Conservation (phyloP, 179 eudicot species). For the Corrigiola litoralis region DNA sequence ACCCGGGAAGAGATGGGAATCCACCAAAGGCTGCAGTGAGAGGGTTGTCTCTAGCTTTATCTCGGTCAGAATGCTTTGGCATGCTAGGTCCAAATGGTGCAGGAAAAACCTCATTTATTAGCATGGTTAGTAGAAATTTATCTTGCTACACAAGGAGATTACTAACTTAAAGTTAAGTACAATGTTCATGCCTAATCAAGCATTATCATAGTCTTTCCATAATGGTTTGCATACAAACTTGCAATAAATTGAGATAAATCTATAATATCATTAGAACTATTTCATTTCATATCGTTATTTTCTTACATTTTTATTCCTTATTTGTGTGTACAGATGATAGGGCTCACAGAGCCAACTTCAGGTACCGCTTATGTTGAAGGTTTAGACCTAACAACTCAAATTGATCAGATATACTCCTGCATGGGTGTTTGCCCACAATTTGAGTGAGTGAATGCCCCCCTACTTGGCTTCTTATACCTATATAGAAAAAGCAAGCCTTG, state of each 20-base stretch:
- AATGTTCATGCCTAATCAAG: no score
- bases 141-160: no score
- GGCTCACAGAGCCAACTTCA: constrained; percentile 67
- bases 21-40: constrained; percentile 65
- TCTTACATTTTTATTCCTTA: no score
- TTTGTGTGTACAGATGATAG: constrained; percentile 67
- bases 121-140: constrained; percentile 89
- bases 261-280: no score
- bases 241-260: no score
- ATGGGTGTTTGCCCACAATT: constrained; percentile 91
- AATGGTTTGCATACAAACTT: no score
- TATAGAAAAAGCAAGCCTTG: neutral
- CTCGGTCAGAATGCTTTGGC: constrained; percentile 73
- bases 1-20: constrained; percentile 79
- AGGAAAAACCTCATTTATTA: constrained; percentile 79
- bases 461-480: neutral
- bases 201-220: no score
- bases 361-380: constrained; percentile 73
- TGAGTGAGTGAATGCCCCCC: constrained; percentile 43
- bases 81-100: constrained; percentile 98
- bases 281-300: neutral
- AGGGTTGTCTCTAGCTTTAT: constrained; percentile 63
- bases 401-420: constrained; percentile 63
- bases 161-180: neutral
- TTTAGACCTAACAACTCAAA: constrained; percentile 43